Evolutionary conservation across 768 basidiomycete genomes (phyloP), one percentile per base, ranked within the genome.

Genomic region (Rubroboletus satanas): DNA sequence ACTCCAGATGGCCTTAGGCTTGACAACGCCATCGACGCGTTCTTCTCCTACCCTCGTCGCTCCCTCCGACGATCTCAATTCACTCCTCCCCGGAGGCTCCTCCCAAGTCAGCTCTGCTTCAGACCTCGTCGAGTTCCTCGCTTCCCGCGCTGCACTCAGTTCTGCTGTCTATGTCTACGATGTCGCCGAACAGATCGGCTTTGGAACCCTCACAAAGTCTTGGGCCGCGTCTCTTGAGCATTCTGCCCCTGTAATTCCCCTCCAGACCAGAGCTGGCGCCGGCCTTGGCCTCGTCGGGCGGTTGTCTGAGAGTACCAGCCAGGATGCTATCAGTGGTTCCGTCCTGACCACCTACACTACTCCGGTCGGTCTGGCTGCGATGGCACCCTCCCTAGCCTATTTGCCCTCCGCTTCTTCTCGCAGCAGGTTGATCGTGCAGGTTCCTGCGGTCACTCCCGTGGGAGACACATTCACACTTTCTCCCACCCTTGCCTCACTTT

Each of bases 241-340:
- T 17, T 73, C 80, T 1, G 79, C 83, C 0, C 74, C 81, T 17
- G 82, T 89, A 6, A 77, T 88, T 41, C 74, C 82, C 49, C 75
- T 92, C 58, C 92, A 96, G 74, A 92, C 90, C 23, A 78, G 93
- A 55, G 79, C 86, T 6, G 93, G 93, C 45, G 92, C 93, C 17
- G 93, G 93, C 9, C 71, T 93, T 54, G 80, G 81, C 63, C 76
- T 95, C 60, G 79, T 90, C 51, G 90, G 94, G 35, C 76, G 91
- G 48, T 74, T 93, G 47, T 90, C 87, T 7, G 86, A 90, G 64
- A 87, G 89, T 36, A 83, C 90, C 15, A 90, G 87, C 68, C 79
- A 78, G 60, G 85, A 90, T 58, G 78, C 80, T 5, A 75, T 74
- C 32, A 79, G 74, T 43, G 82, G 81, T 18, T 78, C 83, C 15